Evolutionary conservation across 306 rosid species (phyloP), one percentile per base, ranked within the genome.

Genomic region (Acmispon strigosus): DNA sequence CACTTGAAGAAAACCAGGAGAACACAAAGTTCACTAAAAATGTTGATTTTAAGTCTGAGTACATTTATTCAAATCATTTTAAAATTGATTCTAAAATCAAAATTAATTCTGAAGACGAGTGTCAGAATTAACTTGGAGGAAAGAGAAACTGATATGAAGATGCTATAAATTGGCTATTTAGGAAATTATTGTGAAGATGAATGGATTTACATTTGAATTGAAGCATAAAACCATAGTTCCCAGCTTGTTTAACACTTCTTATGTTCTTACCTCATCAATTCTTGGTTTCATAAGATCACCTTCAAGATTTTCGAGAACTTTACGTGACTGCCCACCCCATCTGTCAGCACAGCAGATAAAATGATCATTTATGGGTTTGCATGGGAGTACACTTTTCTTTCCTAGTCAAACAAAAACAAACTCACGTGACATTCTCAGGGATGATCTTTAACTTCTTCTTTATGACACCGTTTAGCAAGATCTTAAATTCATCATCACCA

Each of bases 251-350:
- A 8, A 6, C 9, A 7, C 54, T 37, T 12, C 6, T 27, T 19
- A 12, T 17, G 11, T 48, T 74, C 54, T 69, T 83, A 88, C 98
- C 99, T 87, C 96, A 8, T 74, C 61, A 53, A 94, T 94, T 76
- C 96, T 84, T 44, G 99, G 97, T 45, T 32, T 94, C 99, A 94
- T 94, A 49, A 94, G 91, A 52, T 94, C 99, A 13, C 84, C 89
- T 34, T 8, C 12, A 27, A 94, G 74, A 11, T 34, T 0, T 2
- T 4, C 0, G 36, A 89, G 91, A 4, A 87, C 99, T 0, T 11
- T 0, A 3, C 15, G 48, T 1, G 86, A 52, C 54, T 94, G 96
- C 15, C 74, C 85, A 70, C 86, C 85, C 98, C 98, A 94, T 72
- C 98, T 94, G 81, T 36, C 71, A 68, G 12, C 74, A 63, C 32